phyloP scores from a whole-genome alignment of 768 basidiomycete species.

The Naganishia randhawae region DNA sequence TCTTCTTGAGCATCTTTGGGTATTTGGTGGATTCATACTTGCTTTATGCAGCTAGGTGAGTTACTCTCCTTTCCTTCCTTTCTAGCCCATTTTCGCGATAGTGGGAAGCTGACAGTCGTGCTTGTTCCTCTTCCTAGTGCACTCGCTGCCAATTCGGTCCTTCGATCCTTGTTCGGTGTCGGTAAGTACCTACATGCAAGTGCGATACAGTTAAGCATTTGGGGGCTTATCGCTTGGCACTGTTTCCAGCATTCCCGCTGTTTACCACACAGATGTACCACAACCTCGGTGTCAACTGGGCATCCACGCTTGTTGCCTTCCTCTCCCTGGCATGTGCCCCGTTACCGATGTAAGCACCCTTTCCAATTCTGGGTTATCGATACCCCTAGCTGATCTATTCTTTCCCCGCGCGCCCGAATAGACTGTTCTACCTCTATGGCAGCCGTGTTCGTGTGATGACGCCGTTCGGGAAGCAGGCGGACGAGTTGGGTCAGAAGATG shows the following conservation, averaged over 20 bases:
- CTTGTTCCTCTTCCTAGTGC: constrained; percentile 51
- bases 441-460: constrained; percentile 29
- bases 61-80: neutral
- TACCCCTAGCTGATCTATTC: neutral
- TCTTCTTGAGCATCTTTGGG: constrained; percentile 63
- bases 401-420: neutral
- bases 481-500: constrained; percentile 35
- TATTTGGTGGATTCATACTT: constrained; percentile 71
- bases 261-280: constrained; percentile 46
- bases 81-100: too few species aligned
- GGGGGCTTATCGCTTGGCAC: too few species aligned
- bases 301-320: constrained; percentile 37
- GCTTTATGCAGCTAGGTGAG: constrained; percentile 59
- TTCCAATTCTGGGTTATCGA: neutral
- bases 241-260: constrained; percentile 39
- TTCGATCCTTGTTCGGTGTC: constrained; percentile 62
- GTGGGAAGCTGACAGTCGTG: neutral
- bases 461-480: constrained; percentile 35
- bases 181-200: constrained; percentile 8
- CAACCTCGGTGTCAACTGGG: constrained; percentile 48
- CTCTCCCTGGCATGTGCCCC: constrained; percentile 38
- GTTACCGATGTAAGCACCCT: constrained; percentile 34
- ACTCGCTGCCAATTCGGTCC: constrained; percentile 64
- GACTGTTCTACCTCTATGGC: constrained; percentile 37
- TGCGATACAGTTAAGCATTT: too few species aligned